A percentile compares a stretch with the other conserved stretches of the same genome.
Evolutionary conservation across 2,329 filamentous ascomycete species (phyloP).

Genomic region (Sclerotiophoma versabilis): DNA sequence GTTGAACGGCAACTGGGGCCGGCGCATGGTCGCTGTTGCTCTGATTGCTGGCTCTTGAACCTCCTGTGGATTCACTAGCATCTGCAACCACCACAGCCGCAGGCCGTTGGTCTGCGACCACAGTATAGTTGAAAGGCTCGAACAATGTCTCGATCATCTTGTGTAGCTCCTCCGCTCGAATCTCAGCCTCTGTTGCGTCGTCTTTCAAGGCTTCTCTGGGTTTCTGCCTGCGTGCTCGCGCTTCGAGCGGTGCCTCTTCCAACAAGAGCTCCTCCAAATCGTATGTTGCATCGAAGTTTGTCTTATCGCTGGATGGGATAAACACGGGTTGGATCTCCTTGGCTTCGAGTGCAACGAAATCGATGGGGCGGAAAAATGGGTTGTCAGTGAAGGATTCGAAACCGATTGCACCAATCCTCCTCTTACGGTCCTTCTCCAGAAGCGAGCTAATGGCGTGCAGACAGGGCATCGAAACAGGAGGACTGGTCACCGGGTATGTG

Average conservation of each 20-base stretch:
- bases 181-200: conserved; percentile 93
- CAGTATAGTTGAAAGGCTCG: conserved; percentile 92
- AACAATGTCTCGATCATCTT: conserved; percentile 94
- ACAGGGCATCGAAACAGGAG: conserved; percentile 86
- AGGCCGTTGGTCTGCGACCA: conserved; percentile 75
- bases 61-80: conserved; percentile 36
- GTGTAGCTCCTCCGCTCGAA: conserved; percentile 91
- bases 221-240: conserved; percentile 89
- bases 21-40: conserved; percentile 43
- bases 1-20: conserved; percentile 40
- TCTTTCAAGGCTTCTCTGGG: conserved; percentile 90
- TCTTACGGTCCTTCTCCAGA: conserved; percentile 78
- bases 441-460: conserved; percentile 86
- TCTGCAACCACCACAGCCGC: conserved; percentile 37
- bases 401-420: conserved; percentile 80
- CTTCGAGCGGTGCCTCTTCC: conserved; percentile 94
- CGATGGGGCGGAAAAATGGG: conserved; percentile 85
- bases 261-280: conserved; percentile 92
- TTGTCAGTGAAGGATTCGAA: conserved; percentile 88
- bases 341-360: conserved; percentile 82
- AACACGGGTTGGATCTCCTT: conserved; percentile 94
- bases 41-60: conserved; percentile 45
- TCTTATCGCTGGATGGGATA: conserved; percentile 93
- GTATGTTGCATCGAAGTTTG: conserved; percentile 98
- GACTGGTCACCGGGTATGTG: conserved; percentile 90